Evolutionary conservation across 805 yeast genomes (phyloP), one percentile per base, ranked within the genome.

Genomic region (Saccharomycopsis olivae): DNA sequence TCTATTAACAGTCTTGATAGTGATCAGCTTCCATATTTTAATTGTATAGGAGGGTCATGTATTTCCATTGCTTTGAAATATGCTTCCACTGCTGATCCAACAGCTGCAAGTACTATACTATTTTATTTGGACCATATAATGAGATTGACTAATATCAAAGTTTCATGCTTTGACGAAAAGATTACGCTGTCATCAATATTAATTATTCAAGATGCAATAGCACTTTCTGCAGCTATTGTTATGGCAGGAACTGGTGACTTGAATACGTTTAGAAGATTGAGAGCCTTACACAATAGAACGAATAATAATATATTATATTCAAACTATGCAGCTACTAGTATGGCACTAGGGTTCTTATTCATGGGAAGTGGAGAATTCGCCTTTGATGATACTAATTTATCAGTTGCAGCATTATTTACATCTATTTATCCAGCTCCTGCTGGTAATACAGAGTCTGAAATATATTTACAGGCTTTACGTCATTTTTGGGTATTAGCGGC

Each of bases 191-290:
- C 64, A 32, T 69, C 83, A 8, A 69, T 80, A 1, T 59, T 66
- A 16, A 69, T 68, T 25, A 62, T 78, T 24, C 74, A 77, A 35
- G 75, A 75, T 47, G 61, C 79, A 1, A 49, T 86, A 11, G 68
- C 78, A 1, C 56, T 89, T 4, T 70, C 92, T 6, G 56, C 72
- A 5, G 71, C 96, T 0, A 64, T 85, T 20, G 68, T 87, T 0
- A 82, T 86, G 83, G 88, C 95, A 1, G 95, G 96, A 1, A 74
- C 87, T 13, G 97, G 98, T 1, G 96, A 92, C 54, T 58, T 88
- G 39, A 82, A 75, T 33, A 72, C 78, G 0, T 71, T 92, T 48
- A 68, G 88, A 50, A 66, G 96, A 38, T 62, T 85, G 32, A 66
- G 95, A 44, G 68, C 70, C 19, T 59, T 85, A 24, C 87, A 83